A percentile compares a stretch with the other conserved stretches of the same genome.
phyloP scores from a whole-genome alignment of 139 green algal genomes.

The Dunaliella primolecta region DNA sequence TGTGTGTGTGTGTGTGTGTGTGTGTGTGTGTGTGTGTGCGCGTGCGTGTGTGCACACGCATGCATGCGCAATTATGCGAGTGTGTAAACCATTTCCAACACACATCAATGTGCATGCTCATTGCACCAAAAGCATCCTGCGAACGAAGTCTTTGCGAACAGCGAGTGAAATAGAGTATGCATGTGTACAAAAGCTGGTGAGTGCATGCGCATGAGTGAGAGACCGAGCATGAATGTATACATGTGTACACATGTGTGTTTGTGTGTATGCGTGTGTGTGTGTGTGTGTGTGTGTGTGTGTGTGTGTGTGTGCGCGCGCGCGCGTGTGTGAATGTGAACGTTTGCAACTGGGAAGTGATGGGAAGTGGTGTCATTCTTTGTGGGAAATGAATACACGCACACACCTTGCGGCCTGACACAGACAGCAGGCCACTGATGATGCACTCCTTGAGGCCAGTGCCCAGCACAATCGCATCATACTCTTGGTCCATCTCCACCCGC shows the following conservation, averaged over 20 bases:
- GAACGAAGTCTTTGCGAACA: too few relatives aligned
- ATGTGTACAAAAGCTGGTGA: background rate
- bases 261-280: background rate
- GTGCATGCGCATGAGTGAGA: background rate
- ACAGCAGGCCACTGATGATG: conserved; percentile 94
- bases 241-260: background rate
- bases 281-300: too few relatives aligned
- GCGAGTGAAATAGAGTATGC: too few relatives aligned
- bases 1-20: conserved; percentile 1
- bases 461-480: conserved; percentile 97
- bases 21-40: background rate
- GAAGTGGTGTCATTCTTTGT: too few relatives aligned
- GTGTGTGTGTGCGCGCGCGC: too few relatives aligned
- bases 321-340: too few relatives aligned
- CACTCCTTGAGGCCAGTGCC: conserved; percentile 99
- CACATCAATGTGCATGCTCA: too few relatives aligned
- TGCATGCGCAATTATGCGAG: background rate
- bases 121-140: too few relatives aligned
- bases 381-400: background rate
- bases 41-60: background rate
- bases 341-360: too few relatives aligned
- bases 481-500: conserved; percentile 96
- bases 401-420: conserved; percentile 63
- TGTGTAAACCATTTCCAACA: too few relatives aligned
- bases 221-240: background rate